Percentiles rank a stretch among this genome's conserved stretches.
These are phyloP conservation scores for Camellia japonica DNA, from an alignment of 148 eudicot genomes.

Conservation along the genomic window DNA sequence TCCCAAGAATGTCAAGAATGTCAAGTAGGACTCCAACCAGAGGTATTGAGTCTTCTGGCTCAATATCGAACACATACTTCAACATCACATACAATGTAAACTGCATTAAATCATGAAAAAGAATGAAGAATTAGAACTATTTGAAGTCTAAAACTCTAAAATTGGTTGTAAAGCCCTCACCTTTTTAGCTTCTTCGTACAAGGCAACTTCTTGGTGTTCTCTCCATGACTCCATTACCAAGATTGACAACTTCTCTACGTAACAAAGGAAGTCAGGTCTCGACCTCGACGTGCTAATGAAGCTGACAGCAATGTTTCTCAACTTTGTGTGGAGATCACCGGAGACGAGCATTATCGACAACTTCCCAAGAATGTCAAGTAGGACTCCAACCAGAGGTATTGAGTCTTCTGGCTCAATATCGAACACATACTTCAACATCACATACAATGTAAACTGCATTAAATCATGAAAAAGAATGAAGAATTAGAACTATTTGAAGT, in stretches of 20 bases:
- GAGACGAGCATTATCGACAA: no score
- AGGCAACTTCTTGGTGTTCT: slow-evolving; percentile 14
- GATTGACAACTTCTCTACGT: slow-evolving; percentile 30
- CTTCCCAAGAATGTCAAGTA: no score
- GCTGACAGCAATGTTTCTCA: slow-evolving; percentile 5
- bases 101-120: no score
- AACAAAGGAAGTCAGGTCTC: slow-evolving; percentile 32
- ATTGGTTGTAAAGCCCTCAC: slow-evolving; percentile 1
- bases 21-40: no score
- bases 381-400: slow-evolving; percentile 3
- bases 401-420: slow-evolving; percentile 22
- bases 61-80: no score
- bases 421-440: slow-evolving; percentile 25
- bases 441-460: slow-evolving; percentile 23
- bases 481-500: neutral
- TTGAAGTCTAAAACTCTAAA: no score
- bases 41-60: no score
- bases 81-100: no score
- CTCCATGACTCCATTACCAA: slow-evolving; percentile 38
- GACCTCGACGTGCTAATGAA: slow-evolving; percentile 33
- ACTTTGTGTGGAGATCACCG: no score
- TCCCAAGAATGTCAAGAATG: no score
- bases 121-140: no score
- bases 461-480: neutral
- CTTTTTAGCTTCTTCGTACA: slow-evolving; percentile 19